Percentiles rank a stretch among this genome's conserved stretches.
Conservation (phyloP, 805 yeast species). For the Kodamaea hsintzibuensis region DNA sequence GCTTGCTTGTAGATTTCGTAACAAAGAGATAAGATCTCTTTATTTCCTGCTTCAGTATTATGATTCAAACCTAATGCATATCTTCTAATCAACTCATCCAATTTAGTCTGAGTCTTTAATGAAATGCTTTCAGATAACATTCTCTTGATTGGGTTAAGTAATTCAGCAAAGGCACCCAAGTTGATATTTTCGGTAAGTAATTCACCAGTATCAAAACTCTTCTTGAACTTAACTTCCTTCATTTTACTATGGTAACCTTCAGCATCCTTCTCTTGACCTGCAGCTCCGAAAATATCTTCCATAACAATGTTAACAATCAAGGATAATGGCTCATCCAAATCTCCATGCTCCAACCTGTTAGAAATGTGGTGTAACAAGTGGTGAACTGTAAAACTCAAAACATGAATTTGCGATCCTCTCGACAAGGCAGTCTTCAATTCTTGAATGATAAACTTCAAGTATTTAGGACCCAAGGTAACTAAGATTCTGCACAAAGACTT, state of each 20-base stretch:
- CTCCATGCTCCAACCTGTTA: conserved; percentile 58
- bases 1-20: conserved; percentile 69
- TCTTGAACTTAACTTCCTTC: conserved; percentile 88
- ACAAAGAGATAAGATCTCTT: conserved; percentile 67
- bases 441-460: conserved; percentile 69
- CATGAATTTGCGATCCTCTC: conserved; percentile 92
- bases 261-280: conserved; percentile 93
- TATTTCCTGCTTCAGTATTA: conserved; percentile 58
- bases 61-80: conserved; percentile 76
- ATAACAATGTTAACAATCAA: conserved; percentile 70
- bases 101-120: conserved; percentile 66
- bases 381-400: conserved; percentile 86
- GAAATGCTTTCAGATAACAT: conserved; percentile 63
- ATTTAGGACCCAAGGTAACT: conserved; percentile 65
- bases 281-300: conserved; percentile 91
- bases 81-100: conserved; percentile 77
- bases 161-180: conserved; percentile 52
- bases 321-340: conserved; percentile 65
- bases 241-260: conserved; percentile 84
- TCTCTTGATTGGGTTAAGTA: conserved; percentile 69
- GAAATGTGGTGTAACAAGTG: conserved; percentile 58
- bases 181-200: conserved; percentile 65
- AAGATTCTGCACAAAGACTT: conserved; percentile 69
- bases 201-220: conserved; percentile 87
- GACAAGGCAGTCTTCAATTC: conserved; percentile 79